Evolutionary conservation across 768 basidiomycete genomes (phyloP), one percentile per base, ranked within the genome.

Genomic region (Omphalotus guepiniiformis): DNA sequence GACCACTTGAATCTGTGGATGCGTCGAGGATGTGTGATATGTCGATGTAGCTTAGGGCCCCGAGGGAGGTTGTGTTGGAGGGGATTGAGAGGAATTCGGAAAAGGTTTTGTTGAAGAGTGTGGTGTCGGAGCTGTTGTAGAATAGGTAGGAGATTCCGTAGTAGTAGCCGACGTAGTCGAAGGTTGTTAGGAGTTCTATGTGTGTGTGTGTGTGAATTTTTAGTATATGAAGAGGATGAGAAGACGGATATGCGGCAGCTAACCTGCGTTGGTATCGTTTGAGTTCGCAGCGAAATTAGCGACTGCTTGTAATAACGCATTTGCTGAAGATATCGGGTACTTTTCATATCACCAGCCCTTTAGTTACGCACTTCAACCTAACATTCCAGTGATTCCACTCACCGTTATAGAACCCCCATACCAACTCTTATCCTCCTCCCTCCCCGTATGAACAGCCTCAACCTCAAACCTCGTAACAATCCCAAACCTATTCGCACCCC

Each of bases 391-490:
- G n/a, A n/a, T n/a, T n/a, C n/a, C 3, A 53, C 65, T 51, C 49
- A 73, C 71, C 27, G 63, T 47, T 18, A 73, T 61, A 4, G 61
- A 32, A 1, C 72, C 73, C 6, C 73, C 73, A 53, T 62, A 71
- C 56, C 61, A 71, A 27, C 56, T 58, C 46, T 68, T 68, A 28
- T 70, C 63, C 6, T 60, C 62, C 21, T 57, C 59, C 7, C 64
- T 67, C 3, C 70, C 73, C 5, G 67, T 69, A 47, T 68, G 69
- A 7, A 69, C 59, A 13, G 70, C 65, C 26, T 63, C 49, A 8
- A 75, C 60, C 38, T 69, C 69, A 44, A 71, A 73, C 18, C 72
- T 57, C 12, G 72, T 73, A 15, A 72, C 70, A 36, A 75, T 73
- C 2, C 72, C 72, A 51, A 73, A 72, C 9, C 72, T 63, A 56